A percentile compares a stretch with the other conserved stretches of the same genome.
Conservation (phyloP, 2,329 filamentous ascomycete genomes). For the Aspergillus melleus region DNA sequence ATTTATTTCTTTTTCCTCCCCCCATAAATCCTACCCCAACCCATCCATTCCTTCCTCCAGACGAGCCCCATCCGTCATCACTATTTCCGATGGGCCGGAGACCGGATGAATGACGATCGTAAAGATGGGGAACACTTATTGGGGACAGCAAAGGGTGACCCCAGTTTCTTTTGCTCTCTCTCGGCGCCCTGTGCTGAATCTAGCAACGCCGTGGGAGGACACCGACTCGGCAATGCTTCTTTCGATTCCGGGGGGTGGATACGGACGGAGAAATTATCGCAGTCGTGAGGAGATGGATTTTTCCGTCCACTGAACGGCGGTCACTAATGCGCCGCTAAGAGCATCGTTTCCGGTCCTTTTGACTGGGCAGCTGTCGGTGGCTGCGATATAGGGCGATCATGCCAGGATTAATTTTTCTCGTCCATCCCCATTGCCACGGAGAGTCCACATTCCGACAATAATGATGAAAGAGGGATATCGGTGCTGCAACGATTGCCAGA, state of each 20-base stretch:
- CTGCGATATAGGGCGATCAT: background rate
- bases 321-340: background rate
- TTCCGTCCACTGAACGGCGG: constrained; percentile 16
- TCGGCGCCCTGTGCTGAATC: constrained; percentile 9
- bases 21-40: background rate
- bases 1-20: background rate
- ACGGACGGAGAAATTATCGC: constrained; percentile 19
- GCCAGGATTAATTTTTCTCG: background rate
- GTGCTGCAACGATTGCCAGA: background rate
- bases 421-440: background rate
- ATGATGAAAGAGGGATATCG: too few relatives aligned
- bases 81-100: background rate
- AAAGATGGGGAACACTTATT: background rate
- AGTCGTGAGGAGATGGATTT: constrained; percentile 9
- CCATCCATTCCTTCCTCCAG: background rate
- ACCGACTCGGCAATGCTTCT: constrained; percentile 9
- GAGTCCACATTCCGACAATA: too few relatives aligned
- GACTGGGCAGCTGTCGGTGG: too few relatives aligned
- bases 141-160: background rate
- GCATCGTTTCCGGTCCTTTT: too few relatives aligned
- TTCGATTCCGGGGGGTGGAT: constrained; percentile 9
- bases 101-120: background rate
- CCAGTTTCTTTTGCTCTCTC: constrained; percentile 7
- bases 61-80: background rate
- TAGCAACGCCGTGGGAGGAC: constrained; percentile 7